Evolutionary conservation across 1,284 basidiomycete genomes (phyloP).

Genomic region (Ceratobasidium theobromae): DNA sequence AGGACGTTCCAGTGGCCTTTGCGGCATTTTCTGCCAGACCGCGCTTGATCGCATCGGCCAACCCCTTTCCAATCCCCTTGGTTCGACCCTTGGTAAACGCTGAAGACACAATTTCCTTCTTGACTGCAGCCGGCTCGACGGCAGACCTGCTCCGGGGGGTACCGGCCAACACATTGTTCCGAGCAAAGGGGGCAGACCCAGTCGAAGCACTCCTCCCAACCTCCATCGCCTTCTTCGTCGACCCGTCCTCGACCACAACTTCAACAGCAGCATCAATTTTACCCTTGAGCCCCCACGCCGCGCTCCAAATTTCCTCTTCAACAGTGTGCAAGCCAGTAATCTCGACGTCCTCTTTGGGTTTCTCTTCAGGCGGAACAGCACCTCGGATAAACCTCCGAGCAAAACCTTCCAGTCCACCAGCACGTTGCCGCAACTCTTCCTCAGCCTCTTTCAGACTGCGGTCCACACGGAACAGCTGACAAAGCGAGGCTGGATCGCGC

Average conservation of each 20-base stretch:
- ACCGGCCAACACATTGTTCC: too few species aligned
- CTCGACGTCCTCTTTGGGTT: constrained; percentile 61
- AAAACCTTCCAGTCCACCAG: constrained; percentile 65
- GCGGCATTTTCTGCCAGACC: constrained; percentile 7
- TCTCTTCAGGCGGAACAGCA: constrained; percentile 12
- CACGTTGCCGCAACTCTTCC: constrained; percentile 60
- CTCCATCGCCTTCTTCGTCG: constrained; percentile 36
- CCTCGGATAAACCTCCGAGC: constrained; percentile 62
- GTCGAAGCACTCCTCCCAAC: constrained; percentile 36
- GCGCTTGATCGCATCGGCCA: constrained; percentile 21
- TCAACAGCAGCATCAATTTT: constrained; percentile 92
- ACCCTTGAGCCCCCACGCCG: constrained; percentile 92
- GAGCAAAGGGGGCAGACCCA: background rate
- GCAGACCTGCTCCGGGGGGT: constrained; percentile 7
- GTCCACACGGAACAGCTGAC: constrained; percentile 64
- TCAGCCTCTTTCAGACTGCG: constrained; percentile 62
- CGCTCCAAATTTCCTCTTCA: constrained; percentile 98
- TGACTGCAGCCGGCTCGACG: constrained; percentile 7
- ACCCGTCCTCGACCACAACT: constrained; percentile 56
- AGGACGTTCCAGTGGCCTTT: constrained; percentile 22
- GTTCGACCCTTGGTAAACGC: constrained; percentile 6
- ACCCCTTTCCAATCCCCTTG: background rate
- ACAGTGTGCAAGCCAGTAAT: constrained; percentile 78
- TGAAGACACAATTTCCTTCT: background rate
- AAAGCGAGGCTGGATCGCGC: constrained; percentile 48